Evolutionary conservation across 2,329 filamentous ascomycete species (phyloP), one percentile per base, ranked within the genome.

Genomic region (Aureobasidium namibiae): DNA sequence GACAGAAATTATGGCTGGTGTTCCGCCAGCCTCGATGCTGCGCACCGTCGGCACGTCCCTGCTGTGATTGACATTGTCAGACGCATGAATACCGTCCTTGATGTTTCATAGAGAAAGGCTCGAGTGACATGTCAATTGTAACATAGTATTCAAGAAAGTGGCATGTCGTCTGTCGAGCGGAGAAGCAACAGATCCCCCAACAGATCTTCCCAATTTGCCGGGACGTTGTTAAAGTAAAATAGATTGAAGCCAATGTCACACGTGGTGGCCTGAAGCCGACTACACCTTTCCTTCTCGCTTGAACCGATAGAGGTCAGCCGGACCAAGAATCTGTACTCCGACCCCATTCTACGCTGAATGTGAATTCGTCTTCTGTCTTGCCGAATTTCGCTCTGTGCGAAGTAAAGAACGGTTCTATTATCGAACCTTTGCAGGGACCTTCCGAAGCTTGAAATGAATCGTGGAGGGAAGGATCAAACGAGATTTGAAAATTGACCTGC

Each of bases 201-300:
- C 24, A 44, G 39, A 44, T 56, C 52, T 56, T n/a, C 41, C 52
- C 52, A 38, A 56, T 21, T 29, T 34, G 29, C 38, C 26, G 52
- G 52, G 52, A 56, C 52, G 26, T 24, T 34, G n/a, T 10, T 24
- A 34, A 56, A 29, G 29, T 34, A 33, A 56, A 31, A 53, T 41
- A 56, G 18, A 56, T 39, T 56, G 49, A 31, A 33, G 49, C 49
- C 48, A 53, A 8, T 31, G 46, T 49, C 46, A 49, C 46, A 31
- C 45, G 45, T 49, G 44, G 44, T 41, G 45, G 45, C 45, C 21
- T 34, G 29, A 14, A 26, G 23, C 24, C 4, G 11, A 24, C 7
- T 14, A 44, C 11, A 21, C 33, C 21, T n/a, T n/a, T n/a, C n/a
- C n/a, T n/a, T n/a, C n/a, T n/a, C n/a, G n/a, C n/a, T n/a, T n/a